Base-by-base conservation (phyloP, 129 eudicot genomes). In the Centella asiatica region DNA sequence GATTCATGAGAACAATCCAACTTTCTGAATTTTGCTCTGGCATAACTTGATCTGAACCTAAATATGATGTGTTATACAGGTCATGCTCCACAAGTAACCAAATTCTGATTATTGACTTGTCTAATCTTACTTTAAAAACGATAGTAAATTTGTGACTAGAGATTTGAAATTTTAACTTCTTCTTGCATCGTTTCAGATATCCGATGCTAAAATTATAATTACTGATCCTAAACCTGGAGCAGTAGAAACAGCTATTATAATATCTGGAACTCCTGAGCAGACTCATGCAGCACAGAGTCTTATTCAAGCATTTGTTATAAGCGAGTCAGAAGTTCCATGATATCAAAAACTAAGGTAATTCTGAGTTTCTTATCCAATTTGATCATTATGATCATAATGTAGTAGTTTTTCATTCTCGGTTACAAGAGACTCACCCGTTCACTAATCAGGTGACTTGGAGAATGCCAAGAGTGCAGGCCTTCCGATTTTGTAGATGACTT, bases 201-300 rank as follows among this genome's bases (percentile, higher is more conserved):
- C 98, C 40, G 96, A 92, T 50, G 98, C 98, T 11, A 80, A 80
- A 73, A 67, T 92, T 39, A 82, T 78, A 26, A 81, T 87, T 33
- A 87, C 70, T 26, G 96, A 87, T 69, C 77, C 95, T 1, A 79
- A 84, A 75, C 90, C 95, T 40, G 98, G 98, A 36, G 90, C 84
- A 19, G 55, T 70, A 44, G 98, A 92, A 78, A 82, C 95, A 45
- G 37, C 78, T 64, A 84, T 92, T 44, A 74, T 84, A 47, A 92
- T 92, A 67, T 84, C 95, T 1, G 96, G 98, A 37, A 87, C 90
- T 34, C 96, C 98, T 1, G 98, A 92, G 69, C 96, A 92, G 80
- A 76, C 98, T 6, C 80, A 81, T 82, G 98, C 98, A 34, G 98
- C 96, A 39, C 98, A 92, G 73, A 69, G 81, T 71, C 98, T 92